A percentile compares a stretch with the other conserved stretches of the same genome.
Evolutionary conservation across 495 filamentous ascomycete species (phyloP).

Genomic region (Xylaria flabelliformis): DNA sequence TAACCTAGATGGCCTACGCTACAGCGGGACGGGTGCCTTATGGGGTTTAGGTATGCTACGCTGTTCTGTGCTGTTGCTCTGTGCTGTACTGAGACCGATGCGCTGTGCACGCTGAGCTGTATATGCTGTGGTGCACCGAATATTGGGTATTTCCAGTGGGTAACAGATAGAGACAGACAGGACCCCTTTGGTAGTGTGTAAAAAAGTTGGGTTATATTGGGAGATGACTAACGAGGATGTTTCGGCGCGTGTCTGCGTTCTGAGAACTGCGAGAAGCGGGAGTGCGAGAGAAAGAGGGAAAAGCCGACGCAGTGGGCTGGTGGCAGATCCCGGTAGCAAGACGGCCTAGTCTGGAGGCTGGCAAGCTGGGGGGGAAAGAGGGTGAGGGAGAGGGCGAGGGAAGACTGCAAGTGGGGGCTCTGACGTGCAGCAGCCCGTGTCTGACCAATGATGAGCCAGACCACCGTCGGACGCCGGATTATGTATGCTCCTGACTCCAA

Average conservation of each 20-base stretch:
- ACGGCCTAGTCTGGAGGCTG: constrained; percentile 6
- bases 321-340: constrained; percentile 12
- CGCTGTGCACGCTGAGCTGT: not conserved
- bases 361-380: not conserved
- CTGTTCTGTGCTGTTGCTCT: constrained; percentile 7
- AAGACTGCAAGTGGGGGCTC: constrained; percentile 12
- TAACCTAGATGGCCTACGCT: constrained; percentile 1
- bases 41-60: not conserved
- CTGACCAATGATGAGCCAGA: not conserved
- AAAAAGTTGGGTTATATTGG: not conserved
- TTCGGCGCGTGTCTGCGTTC: not conserved
- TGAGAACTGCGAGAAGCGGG: constrained; percentile 1
- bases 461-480: not conserved
- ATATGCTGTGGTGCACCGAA: not conserved
- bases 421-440: constrained; percentile 12
- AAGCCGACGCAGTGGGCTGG: constrained; percentile 20
- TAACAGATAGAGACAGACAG: not conserved
- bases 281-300: constrained; percentile 20
- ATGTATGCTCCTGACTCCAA: constrained; percentile 19
- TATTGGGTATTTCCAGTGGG: not conserved
- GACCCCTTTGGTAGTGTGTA: too few relatives aligned
- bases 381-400: not conserved
- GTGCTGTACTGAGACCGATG: constrained; percentile 6
- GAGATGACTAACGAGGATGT: constrained; percentile 11
- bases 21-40: not conserved